Evolutionary conservation across 805 yeast genomes (phyloP), one percentile per base, ranked within the genome.

Genomic region (Yamadazyma paraphyllophila): DNA sequence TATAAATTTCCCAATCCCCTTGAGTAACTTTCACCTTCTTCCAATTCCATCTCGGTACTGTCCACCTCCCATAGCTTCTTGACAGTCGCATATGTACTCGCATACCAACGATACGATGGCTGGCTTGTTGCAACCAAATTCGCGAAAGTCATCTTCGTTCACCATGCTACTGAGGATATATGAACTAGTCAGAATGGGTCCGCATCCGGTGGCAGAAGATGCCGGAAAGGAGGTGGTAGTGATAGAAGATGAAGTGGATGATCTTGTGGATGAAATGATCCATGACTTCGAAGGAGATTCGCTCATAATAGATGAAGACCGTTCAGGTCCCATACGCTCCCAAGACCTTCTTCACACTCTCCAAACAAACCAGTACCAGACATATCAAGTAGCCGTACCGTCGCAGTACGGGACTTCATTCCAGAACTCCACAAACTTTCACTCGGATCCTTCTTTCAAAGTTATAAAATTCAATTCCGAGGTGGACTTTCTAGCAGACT

Each of bases 401-500:
- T 45, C 43, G 24, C 55, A 51, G 39, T 51, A 51, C 26, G 55
- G 55, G 1, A 51, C 55, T 1, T 35, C 53, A 6, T 51, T 51
- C 30, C 36, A 37, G 2, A 41, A 51, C 41, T 49, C 55, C 14
- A 29, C 40, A 5, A 47, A 48, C 33, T 48, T 47, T 25, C 13
- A 39, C 12, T 24, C 53, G 8, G 26, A 38, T 10, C 34, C 31
- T 8, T 36, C 25, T 12, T 39, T 46, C 32, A 51, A 51, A 24
- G 31, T 45, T 10, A 26, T 51, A 10, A 42, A 46, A 16, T 51
- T 48, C 36, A 43, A 48, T 30, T 20, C 41, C 1, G 36, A 45
- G 4, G 34, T 12, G 11, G 54, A 51, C 25, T 39, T 43, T 13
- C 37, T 46, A 7, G 11, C 30, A 26, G 34, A 34, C 17, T 7